Base-by-base conservation (phyloP, 1,284 basidiomycete genomes). In the Sanguinoderma infundibulare region DNA sequence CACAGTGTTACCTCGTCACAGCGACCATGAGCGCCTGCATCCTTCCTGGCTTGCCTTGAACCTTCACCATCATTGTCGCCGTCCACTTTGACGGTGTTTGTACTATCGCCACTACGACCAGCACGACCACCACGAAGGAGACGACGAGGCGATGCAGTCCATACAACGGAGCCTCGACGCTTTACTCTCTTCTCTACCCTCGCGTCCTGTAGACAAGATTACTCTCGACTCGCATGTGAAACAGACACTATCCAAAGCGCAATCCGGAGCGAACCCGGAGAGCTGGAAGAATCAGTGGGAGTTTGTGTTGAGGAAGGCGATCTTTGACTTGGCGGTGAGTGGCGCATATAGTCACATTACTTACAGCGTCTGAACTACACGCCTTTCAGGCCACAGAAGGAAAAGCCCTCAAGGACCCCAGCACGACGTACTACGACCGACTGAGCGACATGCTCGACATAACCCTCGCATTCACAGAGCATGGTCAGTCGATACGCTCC, bases 251-350 rank as follows among this genome's bases (percentile, higher is more conserved):
- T 77, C 83, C 0, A 77, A 76, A 44, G 70, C 60, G 10, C 64
- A 72, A 30, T 61, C 65, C 0, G 79, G 76, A 46, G 74, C 78
- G 2, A 82, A 83, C 4, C 70, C 78, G 10, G 90, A 91, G 55
- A 87, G 83, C 61, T 75, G 82, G 62, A 87, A 84, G 73, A 84
- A 79, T 47, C 86, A 86, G 68, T 92, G 91, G 91, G 91, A 93
- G 69, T 84, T 83, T 67, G 75, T 87, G 44, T 75, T 92, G 42
- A 85, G 84, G 75, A 84, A 84, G 63, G 87, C 89, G 70, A 79
- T 92, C 38, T 89, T 90, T 69, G 76, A 76, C 22, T 78, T 91
- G 59, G 89, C 89, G 42, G 91, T 92, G 69, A 66, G 87, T 35
- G 6, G 28, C 5, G 20, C 17, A 20, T 24, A 36, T 20, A 10